Evolutionary conservation across 306 rosid species (phyloP), one percentile per base, ranked within the genome.

Genomic region (Cucumis sativus): DNA sequence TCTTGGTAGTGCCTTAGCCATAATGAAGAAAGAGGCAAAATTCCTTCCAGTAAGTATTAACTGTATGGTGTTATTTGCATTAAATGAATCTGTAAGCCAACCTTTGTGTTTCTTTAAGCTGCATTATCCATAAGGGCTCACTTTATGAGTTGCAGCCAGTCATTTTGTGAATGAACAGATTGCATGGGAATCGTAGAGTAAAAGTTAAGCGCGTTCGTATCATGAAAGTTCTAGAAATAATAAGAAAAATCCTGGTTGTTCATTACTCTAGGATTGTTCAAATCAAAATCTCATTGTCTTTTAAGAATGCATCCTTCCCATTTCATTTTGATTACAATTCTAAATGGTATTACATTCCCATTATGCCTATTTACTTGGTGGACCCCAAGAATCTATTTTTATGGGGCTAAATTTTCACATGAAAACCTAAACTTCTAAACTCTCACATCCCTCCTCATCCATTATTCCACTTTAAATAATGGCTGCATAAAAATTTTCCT

Each of bases 1-100:
- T 84, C 96, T 94, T 13, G 98, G 98, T 58, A 90, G 89, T 71
- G 75, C 95, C n/a, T 49, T 90, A 62, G 98, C 97, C 81, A 83
- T 94, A 39, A 86, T 90, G 89, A 91, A 91, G 88, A 94, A 84
- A 70, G 94, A 89, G 83, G 76, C 79, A 52, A 91, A 84, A 82
- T 86, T 77, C 84, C 91, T 91, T 55, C 96, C 95, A 35, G 97
- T 91, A 81, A 85, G 95, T 86, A 15, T 75, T 79, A 7, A 56
- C 62, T 18, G 10, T 55, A 35, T 35, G 78, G 6, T 6, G 5
- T 25, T 8, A 10, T 15, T 52, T 73, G 63, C 21, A 16, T 54
- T 52, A 72, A 40, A 49, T 51, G 60, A 72, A 68, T 7, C n/a
- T 69, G 28, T 70, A 68, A 67, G 41, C 20, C 37, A 70, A 70